These are phyloP conservation scores for Sphagnum fallax DNA, from an alignment of 228 moss, liverwort and hornwort genomes.

Conservation along the genomic window DNA sequence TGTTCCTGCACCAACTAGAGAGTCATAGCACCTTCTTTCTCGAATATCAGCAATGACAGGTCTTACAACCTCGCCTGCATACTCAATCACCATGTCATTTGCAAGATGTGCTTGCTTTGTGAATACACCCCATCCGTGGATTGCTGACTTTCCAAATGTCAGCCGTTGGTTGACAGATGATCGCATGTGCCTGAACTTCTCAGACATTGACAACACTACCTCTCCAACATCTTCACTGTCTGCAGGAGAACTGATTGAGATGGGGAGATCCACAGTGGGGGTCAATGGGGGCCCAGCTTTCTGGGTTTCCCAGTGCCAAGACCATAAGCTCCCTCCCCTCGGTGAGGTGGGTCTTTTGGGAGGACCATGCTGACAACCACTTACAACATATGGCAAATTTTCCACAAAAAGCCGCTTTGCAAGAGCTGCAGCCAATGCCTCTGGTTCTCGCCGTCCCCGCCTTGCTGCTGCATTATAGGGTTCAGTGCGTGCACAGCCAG, in stretches of 20 bases:
- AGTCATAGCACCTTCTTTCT: slow-evolving; percentile 87
- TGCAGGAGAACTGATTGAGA: slow-evolving; percentile 15
- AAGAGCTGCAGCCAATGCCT: slow-evolving; percentile 90
- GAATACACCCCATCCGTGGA: slow-evolving; percentile 98
- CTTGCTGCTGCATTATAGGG: slow-evolving; percentile 86
- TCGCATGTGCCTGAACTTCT: slow-evolving; percentile 90
- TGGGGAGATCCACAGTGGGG: slow-evolving; percentile 7
- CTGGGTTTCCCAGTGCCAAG: slow-evolving; percentile 68
- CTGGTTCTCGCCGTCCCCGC: slow-evolving; percentile 89
- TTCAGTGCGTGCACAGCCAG: slow-evolving; percentile 87
- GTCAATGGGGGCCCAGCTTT: slow-evolving; percentile 29
- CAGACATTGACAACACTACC: slow-evolving; percentile 69
- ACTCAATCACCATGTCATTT: slow-evolving; percentile 98
- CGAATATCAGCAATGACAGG: slow-evolving; percentile 84
- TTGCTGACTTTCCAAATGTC: slow-evolving; percentile 94
- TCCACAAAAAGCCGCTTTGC: slow-evolving; percentile 92
- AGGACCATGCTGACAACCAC: slow-evolving; percentile 63
- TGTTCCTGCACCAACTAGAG: slow-evolving; percentile 95
- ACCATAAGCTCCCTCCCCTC: slow-evolving; percentile 63
- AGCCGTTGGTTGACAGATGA: slow-evolving; percentile 78
- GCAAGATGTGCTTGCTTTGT: slow-evolving; percentile 73
- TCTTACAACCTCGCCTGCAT: slow-evolving; percentile 87
- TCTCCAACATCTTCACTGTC: slow-evolving; percentile 40
- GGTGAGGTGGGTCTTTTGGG: slow-evolving; percentile 29
- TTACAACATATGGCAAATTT: slow-evolving; percentile 77